These are phyloP conservation scores for Solanum appendiculatum DNA, from an alignment of 257 asterid genomes.

Conservation along the genomic window DNA sequence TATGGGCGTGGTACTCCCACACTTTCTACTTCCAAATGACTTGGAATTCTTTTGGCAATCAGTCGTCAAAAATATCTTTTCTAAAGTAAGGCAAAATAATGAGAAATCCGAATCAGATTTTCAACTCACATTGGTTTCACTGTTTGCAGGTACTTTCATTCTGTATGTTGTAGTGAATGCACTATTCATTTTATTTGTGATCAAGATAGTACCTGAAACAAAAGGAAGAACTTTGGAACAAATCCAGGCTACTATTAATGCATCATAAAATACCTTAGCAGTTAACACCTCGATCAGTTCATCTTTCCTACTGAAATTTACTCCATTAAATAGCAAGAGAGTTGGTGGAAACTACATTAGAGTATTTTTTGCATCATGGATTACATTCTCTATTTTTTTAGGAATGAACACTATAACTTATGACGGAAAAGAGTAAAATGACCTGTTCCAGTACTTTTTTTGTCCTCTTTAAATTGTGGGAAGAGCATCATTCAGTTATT, in stretches of 20 bases:
- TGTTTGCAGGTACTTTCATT: constrained; percentile 59
- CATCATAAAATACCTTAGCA: constrained; percentile 3
- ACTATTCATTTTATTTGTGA: constrained; percentile 58
- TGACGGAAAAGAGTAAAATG: too few relatives aligned
- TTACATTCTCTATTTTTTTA: not conserved
- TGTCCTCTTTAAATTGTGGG: too few relatives aligned
- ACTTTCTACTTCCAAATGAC: constrained; percentile 85
- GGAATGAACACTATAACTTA: not conserved
- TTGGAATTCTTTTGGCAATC: constrained; percentile 77
- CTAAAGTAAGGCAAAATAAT: not conserved
- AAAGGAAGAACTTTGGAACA: constrained; percentile 85
- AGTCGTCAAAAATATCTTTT: not conserved
- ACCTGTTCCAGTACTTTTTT: too few relatives aligned
- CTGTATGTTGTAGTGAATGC: constrained; percentile 68
- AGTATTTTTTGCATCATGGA: not conserved
- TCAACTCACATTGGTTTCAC: not conserved
- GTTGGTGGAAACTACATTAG: not conserved
- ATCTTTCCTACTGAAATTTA: not conserved
- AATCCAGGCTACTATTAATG: constrained; percentile 56
- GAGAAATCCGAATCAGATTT: not conserved
- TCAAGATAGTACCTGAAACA: constrained; percentile 79
- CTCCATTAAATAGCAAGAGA: not conserved
- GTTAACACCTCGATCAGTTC: too few relatives aligned
- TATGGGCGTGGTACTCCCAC: constrained; percentile 69
- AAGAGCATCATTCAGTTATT: too few relatives aligned